Evolutionary conservation across 352 stramenopile species (phyloP), one percentile per base, ranked within the genome.

Genomic region (Thraustotheca clavata): DNA sequence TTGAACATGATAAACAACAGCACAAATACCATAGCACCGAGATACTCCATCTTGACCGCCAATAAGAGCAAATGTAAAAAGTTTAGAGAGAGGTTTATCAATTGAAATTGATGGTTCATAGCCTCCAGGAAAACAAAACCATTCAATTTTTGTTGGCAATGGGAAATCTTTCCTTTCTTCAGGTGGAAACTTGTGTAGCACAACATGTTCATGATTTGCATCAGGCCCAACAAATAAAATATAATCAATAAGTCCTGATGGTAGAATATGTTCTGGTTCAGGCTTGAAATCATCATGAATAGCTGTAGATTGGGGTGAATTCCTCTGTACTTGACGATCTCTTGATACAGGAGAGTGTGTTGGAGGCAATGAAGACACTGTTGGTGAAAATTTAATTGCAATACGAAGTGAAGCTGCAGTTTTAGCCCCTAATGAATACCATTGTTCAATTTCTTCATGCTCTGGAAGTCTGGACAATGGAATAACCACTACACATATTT

Each of bases 61-160:
- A 4, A 91, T 79, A 12, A 94, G 67, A 0, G 91, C 76, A 43
- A 92, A 94, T 16, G 83, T 89, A 67, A 91, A 92, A 2, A 87
- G 11, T 43, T 83, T 84, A 18, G 73, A 79, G 18, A 61, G 60
- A 0, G 85, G 85, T 12, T 79, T 67, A 20, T 73, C 34, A 11
- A 55, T 33, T 67, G 88, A 75, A 12, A 68, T 66, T 4, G 88
- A 54, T 26, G 86, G 69, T 69, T 94, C 80, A 0, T 77, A 73
- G 6, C 85, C 85, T 24, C 72, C 72, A 0, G 85, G 83, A 43
- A 92, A 92, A 59, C 85, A 94, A 67, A 94, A 94, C 84, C 85
- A 94, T 67, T 94, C 85, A 49, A 94, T 85, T 69, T 94, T 94
- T 1, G 83, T 94, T 1, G 85, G 85, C 20, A 92, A 52, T 5